Evolutionary conservation across 371 early-diverging fungal species (phyloP), one percentile per base, ranked within the genome.

Genomic region (Mucor saturninus): DNA sequence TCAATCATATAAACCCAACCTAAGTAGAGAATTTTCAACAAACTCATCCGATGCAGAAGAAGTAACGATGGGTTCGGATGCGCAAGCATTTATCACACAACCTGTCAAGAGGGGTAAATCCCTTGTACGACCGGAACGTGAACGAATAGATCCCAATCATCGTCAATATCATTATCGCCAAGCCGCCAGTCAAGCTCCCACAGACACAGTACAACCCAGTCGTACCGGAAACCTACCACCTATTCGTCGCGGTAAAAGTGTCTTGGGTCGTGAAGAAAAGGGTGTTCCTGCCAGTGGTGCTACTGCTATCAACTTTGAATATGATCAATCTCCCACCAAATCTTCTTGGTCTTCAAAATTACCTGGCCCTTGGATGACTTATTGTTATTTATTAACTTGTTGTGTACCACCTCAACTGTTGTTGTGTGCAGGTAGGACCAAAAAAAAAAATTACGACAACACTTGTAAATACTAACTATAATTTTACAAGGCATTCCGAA

Each of bases 41-140:
- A 38, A 21, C 28, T 28, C 59, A 4, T 56, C 45, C 53, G 32
- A 30, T 11, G 26, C 30, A n/a, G 60, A 60, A 15, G 60, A 54
- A 49, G 43, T 10, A 11, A 42, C 57, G 3, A 65, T 68, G 68
- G 53, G 60, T 2, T 63, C 69, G 2, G 65, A 69, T 45, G 64
- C 69, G 1, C 61, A 69, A 14, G 61, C 62, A 38, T 69, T 61
- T 54, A 61, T 67, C 28, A 67, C 62, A 62, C 56, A 64, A 53
- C 58, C 64, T 64, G 54, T 64, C 68, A 68, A 71, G 42, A 75
- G 91, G 26, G 79, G 81, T 35, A 86, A 86, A 68, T 89, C 89
- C 15, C 83, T 90, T n/a, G 85, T 89, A 43, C 80, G 90, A 49
- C 89, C 91, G n/a, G 91, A 89, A 70, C 79, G 89, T 56, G 86